Evolutionary conservation across 495 filamentous ascomycete genomes (phyloP), one percentile per base, ranked within the genome.

Genomic region (Chaetomium fimeti): DNA sequence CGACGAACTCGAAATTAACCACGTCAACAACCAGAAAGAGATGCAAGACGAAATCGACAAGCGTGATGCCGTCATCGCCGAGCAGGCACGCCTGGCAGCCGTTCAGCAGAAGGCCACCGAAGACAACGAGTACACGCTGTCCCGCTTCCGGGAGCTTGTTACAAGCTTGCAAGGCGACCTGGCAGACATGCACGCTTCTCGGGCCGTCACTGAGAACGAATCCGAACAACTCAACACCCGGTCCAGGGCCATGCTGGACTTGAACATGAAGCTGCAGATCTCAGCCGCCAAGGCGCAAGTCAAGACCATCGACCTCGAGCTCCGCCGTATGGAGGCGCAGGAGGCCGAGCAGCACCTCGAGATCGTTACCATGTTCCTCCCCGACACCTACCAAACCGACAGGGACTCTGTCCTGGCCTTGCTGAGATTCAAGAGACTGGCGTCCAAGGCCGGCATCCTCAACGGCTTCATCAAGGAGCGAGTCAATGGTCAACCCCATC

Each of bases 1-100:
- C 67, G 93, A 98, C 66, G 95, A 98, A 73, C 83, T 98, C 12
- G 93, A 97, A 72, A 86, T 91, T 69, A 96, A 96, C 68, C 92
- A 97, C 74, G 83, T 92, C 16, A 92, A 97, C 70, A 90, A 91
- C 13, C 91, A 93, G 69, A 96, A 92, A 71, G 92, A 98, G 73
- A 85, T 98, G 75, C 92, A 95, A 74, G 91, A 94, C 62, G 93
- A 97, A 66, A 84, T 97, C 27, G 91, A 97, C 66, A 87, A 90
- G 70, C 87, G 87, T 62, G 91, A 97, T 60, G 76, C 78, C 56
- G 74, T 95, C 27, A 88, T 96, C 67, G 82, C 81, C 18, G 94
- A 98, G 66, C 90, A 94, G 69, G 76, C 78, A 8, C 85, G 86
- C 56, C 87, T 87, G 64, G 77, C 83, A 20, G 75, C 78, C 18